A percentile compares a stretch with the other conserved stretches of the same genome.
Conservation (phyloP, 2,329 filamentous ascomycete genomes). For the Penicillium crustosum region DNA sequence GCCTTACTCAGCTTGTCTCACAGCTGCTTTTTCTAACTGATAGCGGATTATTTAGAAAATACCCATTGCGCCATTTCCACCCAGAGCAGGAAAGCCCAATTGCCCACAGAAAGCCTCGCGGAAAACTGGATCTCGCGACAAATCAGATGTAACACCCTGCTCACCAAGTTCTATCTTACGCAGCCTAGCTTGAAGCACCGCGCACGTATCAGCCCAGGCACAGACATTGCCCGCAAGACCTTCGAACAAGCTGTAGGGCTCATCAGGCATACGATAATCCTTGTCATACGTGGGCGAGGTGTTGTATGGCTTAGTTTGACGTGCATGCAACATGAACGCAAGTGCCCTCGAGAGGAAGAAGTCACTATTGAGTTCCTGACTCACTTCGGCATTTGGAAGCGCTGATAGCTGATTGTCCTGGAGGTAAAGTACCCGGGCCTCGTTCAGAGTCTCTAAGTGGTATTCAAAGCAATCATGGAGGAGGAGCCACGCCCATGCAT, state of each 20-base stretch:
- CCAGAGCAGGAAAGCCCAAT: constrained; percentile 34
- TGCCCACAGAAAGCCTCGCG: constrained; percentile 21
- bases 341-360: constrained; percentile 42
- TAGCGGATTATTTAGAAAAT: constrained; percentile 3
- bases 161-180: constrained; percentile 34
- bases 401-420: constrained; percentile 13
- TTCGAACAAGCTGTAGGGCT: constrained; percentile 42
- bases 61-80: constrained; percentile 29
- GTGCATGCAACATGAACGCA: constrained; percentile 39
- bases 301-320: constrained; percentile 40
- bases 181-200: constrained; percentile 35
- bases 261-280: constrained; percentile 43
- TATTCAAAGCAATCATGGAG: constrained; percentile 42
- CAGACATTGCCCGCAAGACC: constrained; percentile 43
- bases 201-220: constrained; percentile 45
- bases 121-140: constrained; percentile 24
- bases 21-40: no score
- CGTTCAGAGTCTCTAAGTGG: constrained; percentile 21
- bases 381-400: constrained; percentile 3
- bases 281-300: constrained; percentile 16
- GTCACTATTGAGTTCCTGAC: constrained; percentile 30
- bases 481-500: constrained; percentile 42
- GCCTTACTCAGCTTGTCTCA: no score
- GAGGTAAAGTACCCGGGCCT: constrained; percentile 25
- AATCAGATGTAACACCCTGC: constrained; percentile 2